Base-by-base conservation (phyloP, 768 basidiomycete species). In the Lentinula guzmanii region DNA sequence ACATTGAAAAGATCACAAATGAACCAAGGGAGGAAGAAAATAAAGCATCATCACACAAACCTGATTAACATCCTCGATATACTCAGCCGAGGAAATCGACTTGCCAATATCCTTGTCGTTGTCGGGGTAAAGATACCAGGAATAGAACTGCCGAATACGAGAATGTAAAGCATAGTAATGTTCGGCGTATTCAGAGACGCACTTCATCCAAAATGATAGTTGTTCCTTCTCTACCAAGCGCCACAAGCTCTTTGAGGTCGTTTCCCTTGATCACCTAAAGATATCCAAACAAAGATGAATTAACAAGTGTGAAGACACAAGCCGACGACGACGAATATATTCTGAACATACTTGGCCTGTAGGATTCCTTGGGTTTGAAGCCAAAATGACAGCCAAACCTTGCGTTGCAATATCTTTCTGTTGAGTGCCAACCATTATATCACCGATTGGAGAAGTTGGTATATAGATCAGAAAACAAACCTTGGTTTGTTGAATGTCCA, bases 291-390 rank as follows among this genome's bases (percentile, higher is more conserved):
- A 53, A n/a, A 28, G 3, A 28, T 28, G 3, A 28, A 28, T 28
- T 28, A 28, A 28, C 3, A 28, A 28, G 28, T 4, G 28, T 9
- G 5, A 52, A 34, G 5, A n/a, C n/a, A 5, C 7, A n/a, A 13
- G 13, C 11, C 16, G 7, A 43, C 50, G 58, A 15, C 39, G n/a
- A 28, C 39, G 34, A 24, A 56, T 31, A 35, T 15, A 58, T 9
- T 18, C 51, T 18, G 37, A 24, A 62, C 65, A 82, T 58, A 88
- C 85, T 71, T 96, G 95, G n/a, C 95, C 94, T 1, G 95, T 97
- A 3, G 95, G 95, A 70, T 97, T 98, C 58, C 95, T 86, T n/a
- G 95, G 95, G 74, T 97, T 98, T 24, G 91, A 94, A 0, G 93
- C 90, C 48, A 95, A 77, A 61, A 96, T 82, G 54, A 95, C 93